A percentile compares a stretch with the other conserved stretches of the same genome.
These are phyloP conservation scores for Spergularia marina DNA, from an alignment of 148 eudicot genomes.

Conservation along the genomic window DNA sequence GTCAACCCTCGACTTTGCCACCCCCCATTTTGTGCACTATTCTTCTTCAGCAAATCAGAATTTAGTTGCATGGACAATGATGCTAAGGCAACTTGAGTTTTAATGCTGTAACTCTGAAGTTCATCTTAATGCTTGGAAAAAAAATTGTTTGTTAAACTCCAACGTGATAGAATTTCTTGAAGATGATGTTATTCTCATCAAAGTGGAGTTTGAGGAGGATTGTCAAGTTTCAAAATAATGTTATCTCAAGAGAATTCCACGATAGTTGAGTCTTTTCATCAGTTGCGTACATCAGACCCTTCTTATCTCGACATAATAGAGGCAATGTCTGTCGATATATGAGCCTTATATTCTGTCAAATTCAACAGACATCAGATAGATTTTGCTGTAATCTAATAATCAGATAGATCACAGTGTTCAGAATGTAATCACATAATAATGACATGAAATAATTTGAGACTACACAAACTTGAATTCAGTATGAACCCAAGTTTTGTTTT, in stretches of 20 bases:
- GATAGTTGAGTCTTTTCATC: no score
- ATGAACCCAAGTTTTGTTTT: background rate
- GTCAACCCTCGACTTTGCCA: constrained; percentile 18
- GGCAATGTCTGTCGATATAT: no score
- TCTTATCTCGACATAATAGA: no score
- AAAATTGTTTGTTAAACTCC: background rate
- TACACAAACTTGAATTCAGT: background rate
- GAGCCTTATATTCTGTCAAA: no score
- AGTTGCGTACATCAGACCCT: no score
- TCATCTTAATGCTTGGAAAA: background rate
- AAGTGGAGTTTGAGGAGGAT: constrained; percentile 20
- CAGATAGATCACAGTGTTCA: no score
- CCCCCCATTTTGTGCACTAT: constrained; percentile 8
- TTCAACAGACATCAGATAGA: no score
- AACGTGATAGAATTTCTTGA: constrained; percentile 17
- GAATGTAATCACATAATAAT: no score
- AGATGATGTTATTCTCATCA: constrained; percentile 4
- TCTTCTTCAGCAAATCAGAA: constrained; percentile 18
- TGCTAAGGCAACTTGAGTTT: constrained; percentile 22
- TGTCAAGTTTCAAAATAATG: constrained; percentile 3
- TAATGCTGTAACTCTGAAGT: background rate
- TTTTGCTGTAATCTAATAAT: no score
- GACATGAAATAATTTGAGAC: background rate
- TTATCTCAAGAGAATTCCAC: background rate
- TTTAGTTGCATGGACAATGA: constrained; percentile 20